Base-by-base conservation (phyloP, 148 eudicot genomes). In the Nepenthes gracilis region DNA sequence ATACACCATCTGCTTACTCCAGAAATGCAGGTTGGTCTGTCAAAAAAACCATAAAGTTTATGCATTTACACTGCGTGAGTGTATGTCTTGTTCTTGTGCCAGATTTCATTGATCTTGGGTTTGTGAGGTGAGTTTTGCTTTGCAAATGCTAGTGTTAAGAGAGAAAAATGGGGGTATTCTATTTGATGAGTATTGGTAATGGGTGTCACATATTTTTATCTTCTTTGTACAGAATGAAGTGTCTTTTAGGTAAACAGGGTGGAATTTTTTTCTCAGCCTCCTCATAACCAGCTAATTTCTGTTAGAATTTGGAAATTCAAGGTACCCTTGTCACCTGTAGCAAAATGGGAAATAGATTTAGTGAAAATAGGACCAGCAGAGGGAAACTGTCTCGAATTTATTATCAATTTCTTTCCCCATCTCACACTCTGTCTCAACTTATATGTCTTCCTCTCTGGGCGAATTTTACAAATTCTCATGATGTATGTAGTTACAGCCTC, bases 11-110 rank as follows among this genome's bases (percentile, higher is more conserved):
- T 78, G 34, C 73, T 68, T 57, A 64, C 57, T 40, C 73, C 43
- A 73, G 64, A 67, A 77, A 63, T 49, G 5, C 78, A 70, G 85
- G 82, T 81, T 70, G 4, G 8, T 40, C 4, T 40, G 8, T 40
- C 6, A 4, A 40, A 40, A 3, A 40, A 40, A 3, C 8, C 8
- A 40, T 40, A 40, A 40, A 40, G 45, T 8, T 40, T 8, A 40
- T 40, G 45, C 45, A 8, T 8, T 40, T 40, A 40, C 45, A 40
- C 45, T 32, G 58, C 51, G 32, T 37, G 12, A 8, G 14, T 35
- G 51, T 52, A 5, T 35, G 23, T 23, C 23, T 23, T 23, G 23
- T 23, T 23, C 23, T 23, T 23, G 23, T 23, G 23, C 23, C 23
- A 23, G 23, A 23, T 23, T 23, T 64, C 23, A 47, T 60, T 65